Percentiles rank a stretch among this genome's conserved stretches.
phyloP scores from a whole-genome alignment of 129 eudicot species.

The Heracleum sosnowskyi region DNA sequence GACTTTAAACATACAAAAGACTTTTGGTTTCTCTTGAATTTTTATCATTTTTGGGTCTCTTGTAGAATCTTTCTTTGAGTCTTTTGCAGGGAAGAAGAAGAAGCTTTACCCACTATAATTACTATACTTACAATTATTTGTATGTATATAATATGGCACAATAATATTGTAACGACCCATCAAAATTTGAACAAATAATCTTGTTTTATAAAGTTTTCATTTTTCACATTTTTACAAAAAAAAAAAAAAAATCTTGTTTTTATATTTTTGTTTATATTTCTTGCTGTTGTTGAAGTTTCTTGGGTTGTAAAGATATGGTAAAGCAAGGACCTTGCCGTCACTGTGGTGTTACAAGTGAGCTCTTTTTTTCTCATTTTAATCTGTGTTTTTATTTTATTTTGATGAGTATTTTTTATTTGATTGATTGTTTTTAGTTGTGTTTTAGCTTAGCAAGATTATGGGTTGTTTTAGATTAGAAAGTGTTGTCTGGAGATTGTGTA shows the following conservation, averaged over 20 bases:
- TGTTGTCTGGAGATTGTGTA: conserved; percentile 25
- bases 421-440: conserved; percentile 30
- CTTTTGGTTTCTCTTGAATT: conserved; percentile 17
- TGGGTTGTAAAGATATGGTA: conserved; percentile 32
- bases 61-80: conserved; percentile 15
- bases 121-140: neutral
- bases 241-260: conserved; percentile 1
- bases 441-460: conserved; percentile 27
- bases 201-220: neutral
- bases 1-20: conserved; percentile 28
- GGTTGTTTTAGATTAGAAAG: conserved; percentile 21
- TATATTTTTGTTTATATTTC: neutral
- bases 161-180: conserved; percentile 24
- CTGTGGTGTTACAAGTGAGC: conserved; percentile 60
- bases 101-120: conserved; percentile 24
- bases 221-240: conserved; percentile 16
- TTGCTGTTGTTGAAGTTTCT: conserved; percentile 13
- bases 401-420: neutral
- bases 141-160: conserved; percentile 14
- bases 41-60: conserved; percentile 19
- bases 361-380: conserved; percentile 16
- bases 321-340: conserved; percentile 18
- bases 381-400: neutral
- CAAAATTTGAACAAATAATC: conserved; percentile 4
- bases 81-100: conserved; percentile 16